Evolutionary conservation across 768 basidiomycete species (phyloP), one percentile per base, ranked within the genome.

Genomic region (Psilocybe subaeruginosa): DNA sequence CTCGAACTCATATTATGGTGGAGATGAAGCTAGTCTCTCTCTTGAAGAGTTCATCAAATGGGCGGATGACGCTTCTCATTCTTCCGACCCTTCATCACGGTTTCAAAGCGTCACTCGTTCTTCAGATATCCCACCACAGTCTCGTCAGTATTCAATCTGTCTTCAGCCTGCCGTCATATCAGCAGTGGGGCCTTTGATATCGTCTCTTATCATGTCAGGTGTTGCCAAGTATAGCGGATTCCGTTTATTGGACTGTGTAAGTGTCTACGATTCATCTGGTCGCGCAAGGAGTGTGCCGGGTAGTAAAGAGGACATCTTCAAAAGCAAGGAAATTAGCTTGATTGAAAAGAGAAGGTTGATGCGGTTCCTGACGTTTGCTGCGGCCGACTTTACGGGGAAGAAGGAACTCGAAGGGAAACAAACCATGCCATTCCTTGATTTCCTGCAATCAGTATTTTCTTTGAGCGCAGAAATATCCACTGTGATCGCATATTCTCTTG

Each of bases 221-320:
- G 94, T 98, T 12, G 83, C 94, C 7, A 87, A 89, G 59, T 98
- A 99, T 69, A 93, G 94, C n/a, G 89, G 88, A 2, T 99, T 95
- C 71, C 87, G 91, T 49, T 80, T 97, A 3, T 77, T 99, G 17
- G 92, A 90, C 62, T 84, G 82, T 23, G 80, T 91, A 16, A 85
- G 80, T 41, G 76, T 93, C 47, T 88, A 86, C 67, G 77, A 85
- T 52, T 61, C 75, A 11, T 74, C 77, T 19, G 76, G 82, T 1
- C 72, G 71, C 55, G 70, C 86, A 56, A 84, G 84, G 66, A 82
- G 74, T 53, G 96, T 98, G 0, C 97, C 97, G 1, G 88, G 89
- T 33, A 92, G 86, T 76, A 98, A 97, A 72, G 95, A 95, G 73
- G 91, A 93, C 60, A 84, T 99, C 3, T 98, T 99, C 83, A 95